Evolutionary conservation across 257 asterid species (phyloP), one percentile per base, ranked within the genome.

Genomic region (Solanum clarkiae): DNA sequence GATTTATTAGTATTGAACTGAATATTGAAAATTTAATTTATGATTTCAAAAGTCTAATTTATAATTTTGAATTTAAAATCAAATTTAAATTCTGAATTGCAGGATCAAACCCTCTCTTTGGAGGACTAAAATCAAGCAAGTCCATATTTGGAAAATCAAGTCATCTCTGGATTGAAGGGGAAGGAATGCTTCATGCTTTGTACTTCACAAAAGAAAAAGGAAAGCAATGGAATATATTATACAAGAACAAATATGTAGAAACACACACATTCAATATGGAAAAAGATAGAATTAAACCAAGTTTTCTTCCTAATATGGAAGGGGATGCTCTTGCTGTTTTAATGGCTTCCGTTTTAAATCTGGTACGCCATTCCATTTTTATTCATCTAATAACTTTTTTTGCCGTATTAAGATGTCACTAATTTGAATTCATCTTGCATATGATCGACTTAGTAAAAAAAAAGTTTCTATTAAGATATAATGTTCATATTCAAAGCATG

Each of bases 151-250:
- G 92, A 62, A 85, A 85, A 68, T 81, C 92, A 54, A 91, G 89
- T 75, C 84, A 84, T 14, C 11, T 85, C 5, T 91, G 92, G 92
- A 60, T 91, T 32, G 92, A 90, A 87, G 94, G 94, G 45, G 91
- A 91, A 88, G 91, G 92, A 54, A 91, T 91, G 94, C 83, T 91
- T 74, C 94, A 90, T 83, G 92, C 91, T 55, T 29, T 90, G 12
- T 84, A 91, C 84, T 89, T 91, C 49, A 85, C 44, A 12, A 88
- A 83, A 65, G 65, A 45, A 55, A 29, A 2, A 20, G 87, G 86
- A 10, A 62, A 20, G 47, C 32, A 69, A 40, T 85, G 90, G 92
- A 89, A 17, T 3, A 24, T 77, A 18, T 40, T 36, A 17, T 90
- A 91, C 89, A 90, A 84, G 6, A 91, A 86, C 82, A 89, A 75